phyloP scores from a whole-genome alignment of 352 stramenopile species.

The Phytophthora pistaciae region DNA sequence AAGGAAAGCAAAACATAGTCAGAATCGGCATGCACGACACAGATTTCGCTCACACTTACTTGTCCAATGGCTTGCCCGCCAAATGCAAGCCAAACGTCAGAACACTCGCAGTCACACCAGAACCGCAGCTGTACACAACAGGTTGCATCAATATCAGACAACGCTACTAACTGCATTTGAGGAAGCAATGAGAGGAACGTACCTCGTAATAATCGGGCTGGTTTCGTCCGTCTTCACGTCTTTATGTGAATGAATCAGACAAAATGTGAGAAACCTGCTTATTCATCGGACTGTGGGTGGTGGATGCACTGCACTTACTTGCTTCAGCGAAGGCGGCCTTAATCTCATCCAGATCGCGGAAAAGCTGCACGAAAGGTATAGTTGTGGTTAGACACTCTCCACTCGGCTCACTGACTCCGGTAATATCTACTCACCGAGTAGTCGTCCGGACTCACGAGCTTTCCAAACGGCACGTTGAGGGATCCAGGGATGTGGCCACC shows the following conservation, averaged over 20 bases:
- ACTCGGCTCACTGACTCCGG: conserved; percentile 1
- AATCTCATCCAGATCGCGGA: conserved; percentile 80
- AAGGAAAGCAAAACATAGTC: conserved; percentile 1
- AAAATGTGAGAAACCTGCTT: conserved; percentile 9
- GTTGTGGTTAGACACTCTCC: conserved; percentile 21
- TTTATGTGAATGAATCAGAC: conserved; percentile 20
- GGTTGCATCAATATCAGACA: neutral
- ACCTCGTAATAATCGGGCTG: conserved; percentile 81
- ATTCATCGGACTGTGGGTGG: neutral
- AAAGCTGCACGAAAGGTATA: conserved; percentile 46
- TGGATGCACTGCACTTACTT: conserved; percentile 35
- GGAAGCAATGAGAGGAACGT: neutral
- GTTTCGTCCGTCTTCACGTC: conserved; percentile 64
- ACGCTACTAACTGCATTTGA: neutral
- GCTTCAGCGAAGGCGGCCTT: conserved; percentile 81
- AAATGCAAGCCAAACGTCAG: conserved; percentile 77
- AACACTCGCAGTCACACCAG: conserved; percentile 72
- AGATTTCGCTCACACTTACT: conserved; percentile 40
- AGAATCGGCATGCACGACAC: conserved; percentile 7
- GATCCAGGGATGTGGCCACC: conserved; percentile 93
- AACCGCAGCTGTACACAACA: conserved; percentile 64
- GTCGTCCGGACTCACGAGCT: conserved; percentile 88
- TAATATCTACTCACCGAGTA: conserved; percentile 60
- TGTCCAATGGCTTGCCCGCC: conserved; percentile 70
- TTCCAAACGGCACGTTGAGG: conserved; percentile 92